Percentiles rank a stretch among this genome's conserved stretches.
Conservation (phyloP, 202 grass and related monocot genomes). For the Setaria italica region DNA sequence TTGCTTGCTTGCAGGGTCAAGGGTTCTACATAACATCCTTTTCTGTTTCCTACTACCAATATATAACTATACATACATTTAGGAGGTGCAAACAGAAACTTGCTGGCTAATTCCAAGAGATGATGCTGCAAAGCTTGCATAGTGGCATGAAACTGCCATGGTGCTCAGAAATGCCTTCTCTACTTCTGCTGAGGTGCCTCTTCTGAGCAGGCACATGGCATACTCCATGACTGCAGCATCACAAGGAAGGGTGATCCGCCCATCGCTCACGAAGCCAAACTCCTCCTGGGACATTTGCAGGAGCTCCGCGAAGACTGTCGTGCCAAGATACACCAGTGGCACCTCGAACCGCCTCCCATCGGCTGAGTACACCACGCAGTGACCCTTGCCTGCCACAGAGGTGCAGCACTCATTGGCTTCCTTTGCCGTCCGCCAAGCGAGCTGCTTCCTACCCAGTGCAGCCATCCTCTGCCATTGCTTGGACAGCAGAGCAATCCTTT, state of each 20-base stretch:
- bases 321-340: constrained; percentile 51
- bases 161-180: constrained; percentile 37
- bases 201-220: constrained; percentile 42
- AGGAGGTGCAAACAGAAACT: constrained; percentile 24
- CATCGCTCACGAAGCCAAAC: constrained; percentile 49
- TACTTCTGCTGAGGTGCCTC: constrained; percentile 35
- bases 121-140: not conserved
- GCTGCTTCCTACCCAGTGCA: constrained; percentile 44
- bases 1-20: constrained; percentile 1
- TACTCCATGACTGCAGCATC: constrained; percentile 53
- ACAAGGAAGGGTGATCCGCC: constrained; percentile 59
- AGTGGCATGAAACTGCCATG: constrained; percentile 28
- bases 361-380: constrained; percentile 47
- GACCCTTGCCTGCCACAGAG: constrained; percentile 49
- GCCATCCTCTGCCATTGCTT: constrained; percentile 60
- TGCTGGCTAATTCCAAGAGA: constrained; percentile 17
- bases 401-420: not conserved
- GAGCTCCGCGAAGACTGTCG: constrained; percentile 44
- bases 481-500: constrained; percentile 42
- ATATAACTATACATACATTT: not conserved
- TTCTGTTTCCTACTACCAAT: not conserved
- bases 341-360: constrained; percentile 56
- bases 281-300: constrained; percentile 57
- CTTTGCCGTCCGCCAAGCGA: not conserved
- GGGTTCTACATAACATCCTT: not conserved